Evolutionary conservation across 2,329 filamentous ascomycete genomes (phyloP).

Genomic region (Xylaria sp.): DNA sequence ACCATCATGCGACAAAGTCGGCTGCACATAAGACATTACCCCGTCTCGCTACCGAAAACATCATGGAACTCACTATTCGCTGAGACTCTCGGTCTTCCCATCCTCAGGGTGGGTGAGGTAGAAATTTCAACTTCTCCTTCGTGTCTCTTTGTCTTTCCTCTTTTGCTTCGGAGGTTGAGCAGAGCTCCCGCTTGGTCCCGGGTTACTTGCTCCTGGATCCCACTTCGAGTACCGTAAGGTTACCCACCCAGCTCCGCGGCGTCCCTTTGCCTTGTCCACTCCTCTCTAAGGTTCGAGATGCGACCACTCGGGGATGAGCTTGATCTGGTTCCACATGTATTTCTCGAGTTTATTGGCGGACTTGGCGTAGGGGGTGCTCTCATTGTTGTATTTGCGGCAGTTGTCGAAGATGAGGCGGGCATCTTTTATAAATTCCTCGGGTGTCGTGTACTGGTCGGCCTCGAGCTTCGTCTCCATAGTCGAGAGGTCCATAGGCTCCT

Average conservation of each 20-base stretch:
- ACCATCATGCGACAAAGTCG: neutral
- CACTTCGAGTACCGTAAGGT: neutral
- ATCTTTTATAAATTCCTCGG: slow-evolving; percentile 92
- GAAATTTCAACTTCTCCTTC: no score
- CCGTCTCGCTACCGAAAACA: neutral
- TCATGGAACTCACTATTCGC: neutral
- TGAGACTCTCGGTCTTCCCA: no score
- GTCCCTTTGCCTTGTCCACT: neutral
- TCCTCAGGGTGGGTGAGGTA: no score
- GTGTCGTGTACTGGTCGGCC: slow-evolving; percentile 88
- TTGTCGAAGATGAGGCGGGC: slow-evolving; percentile 92
- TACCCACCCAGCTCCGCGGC: neutral
- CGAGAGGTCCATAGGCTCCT: slow-evolving; percentile 93
- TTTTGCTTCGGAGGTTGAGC: neutral
- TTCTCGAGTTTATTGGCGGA: slow-evolving; percentile 92
- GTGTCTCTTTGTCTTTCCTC: neutral
- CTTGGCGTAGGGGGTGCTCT: slow-evolving; percentile 94
- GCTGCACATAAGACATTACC: neutral
- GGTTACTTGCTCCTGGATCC: neutral
- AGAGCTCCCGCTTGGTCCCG: neutral
- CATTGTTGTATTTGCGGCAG: slow-evolving; percentile 95
- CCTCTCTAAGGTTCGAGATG: slow-evolving; percentile 61
- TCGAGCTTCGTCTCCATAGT: slow-evolving; percentile 98
- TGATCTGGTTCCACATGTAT: slow-evolving; percentile 94
- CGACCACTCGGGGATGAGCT: slow-evolving; percentile 92